Evolutionary conservation across 495 filamentous ascomycete species (phyloP).

Genomic region (Bombardia bombarda): DNA sequence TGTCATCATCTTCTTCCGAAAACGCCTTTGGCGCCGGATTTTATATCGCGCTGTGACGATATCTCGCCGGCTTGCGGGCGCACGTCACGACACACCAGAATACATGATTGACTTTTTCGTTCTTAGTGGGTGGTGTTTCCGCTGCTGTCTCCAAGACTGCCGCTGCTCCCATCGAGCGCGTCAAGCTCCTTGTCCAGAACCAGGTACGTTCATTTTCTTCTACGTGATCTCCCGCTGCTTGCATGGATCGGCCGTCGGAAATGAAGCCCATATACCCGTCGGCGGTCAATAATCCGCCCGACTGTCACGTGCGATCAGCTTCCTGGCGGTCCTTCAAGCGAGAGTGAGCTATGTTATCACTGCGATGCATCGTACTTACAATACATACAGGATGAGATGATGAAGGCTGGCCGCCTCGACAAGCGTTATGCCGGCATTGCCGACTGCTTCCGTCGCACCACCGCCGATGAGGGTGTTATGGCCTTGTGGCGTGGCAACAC

Average conservation of each 20-base stretch:
- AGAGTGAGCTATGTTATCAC: background rate
- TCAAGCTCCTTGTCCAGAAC: constrained; percentile 99
- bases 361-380: constrained; percentile 12
- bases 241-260: too few relatives aligned
- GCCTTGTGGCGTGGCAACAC: constrained; percentile 99
- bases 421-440: constrained; percentile 88
- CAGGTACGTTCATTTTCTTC: constrained; percentile 59
- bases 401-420: constrained; percentile 96
- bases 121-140: constrained; percentile 96
- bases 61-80: too few relatives aligned
- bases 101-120: too few relatives aligned
- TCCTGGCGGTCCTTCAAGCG: too few relatives aligned
- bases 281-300: background rate
- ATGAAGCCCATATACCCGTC: too few relatives aligned
- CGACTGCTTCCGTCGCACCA: constrained; percentile 92
- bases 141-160: constrained; percentile 99
- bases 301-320: constrained; percentile 13
- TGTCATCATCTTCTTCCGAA: constrained; percentile 35
- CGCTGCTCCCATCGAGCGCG: constrained; percentile 99
- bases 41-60: too few relatives aligned
- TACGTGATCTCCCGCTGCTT: too few relatives aligned
- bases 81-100: too few relatives aligned
- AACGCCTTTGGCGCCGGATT: too few relatives aligned
- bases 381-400: constrained; percentile 87
- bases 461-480: constrained; percentile 69